Evolutionary conservation across 148 eudicot genomes (phyloP).

Genomic region (Silene uniflora): DNA sequence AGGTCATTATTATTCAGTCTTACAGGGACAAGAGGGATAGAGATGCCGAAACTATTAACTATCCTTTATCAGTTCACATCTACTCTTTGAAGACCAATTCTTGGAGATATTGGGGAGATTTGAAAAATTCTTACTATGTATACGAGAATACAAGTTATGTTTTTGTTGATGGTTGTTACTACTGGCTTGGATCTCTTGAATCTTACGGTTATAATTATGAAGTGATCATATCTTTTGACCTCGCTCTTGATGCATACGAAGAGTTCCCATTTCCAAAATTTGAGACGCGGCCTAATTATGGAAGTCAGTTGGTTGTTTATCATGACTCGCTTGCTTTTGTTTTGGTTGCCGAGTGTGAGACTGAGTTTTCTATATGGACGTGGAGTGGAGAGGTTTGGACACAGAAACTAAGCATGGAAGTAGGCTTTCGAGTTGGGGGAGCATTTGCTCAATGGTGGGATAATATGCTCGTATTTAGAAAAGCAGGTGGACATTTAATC

Average conservation of each 20-base stretch:
- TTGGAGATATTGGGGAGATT: slow-evolving; percentile 22
- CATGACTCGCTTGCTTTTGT: slow-evolving; percentile 10
- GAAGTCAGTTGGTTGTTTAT: not conserved
- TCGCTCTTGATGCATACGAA: not conserved
- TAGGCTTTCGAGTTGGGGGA: too few species aligned
- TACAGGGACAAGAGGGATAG: not conserved
- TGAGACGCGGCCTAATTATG: not conserved
- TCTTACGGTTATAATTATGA: not conserved
- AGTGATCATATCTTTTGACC: not conserved
- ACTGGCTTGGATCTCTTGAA: not conserved
- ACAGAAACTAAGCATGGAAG: not conserved
- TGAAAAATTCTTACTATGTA: not conserved
- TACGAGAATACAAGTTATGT: not conserved
- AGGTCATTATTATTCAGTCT: not conserved
- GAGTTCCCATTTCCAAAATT: not conserved
- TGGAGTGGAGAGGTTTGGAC: not conserved
- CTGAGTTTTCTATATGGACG: not conserved
- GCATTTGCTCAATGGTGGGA: slow-evolving; percentile 10
- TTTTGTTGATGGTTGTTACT: slow-evolving; percentile 9
- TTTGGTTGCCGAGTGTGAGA: not conserved
- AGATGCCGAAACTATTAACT: not conserved
- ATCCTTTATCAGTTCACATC: not conserved
- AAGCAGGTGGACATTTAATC: not conserved
- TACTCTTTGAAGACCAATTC: slow-evolving; percentile 14
- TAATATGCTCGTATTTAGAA: not conserved